phyloP scores from a whole-genome alignment of 306 rosid species.

The Mucuna pruriens region DNA sequence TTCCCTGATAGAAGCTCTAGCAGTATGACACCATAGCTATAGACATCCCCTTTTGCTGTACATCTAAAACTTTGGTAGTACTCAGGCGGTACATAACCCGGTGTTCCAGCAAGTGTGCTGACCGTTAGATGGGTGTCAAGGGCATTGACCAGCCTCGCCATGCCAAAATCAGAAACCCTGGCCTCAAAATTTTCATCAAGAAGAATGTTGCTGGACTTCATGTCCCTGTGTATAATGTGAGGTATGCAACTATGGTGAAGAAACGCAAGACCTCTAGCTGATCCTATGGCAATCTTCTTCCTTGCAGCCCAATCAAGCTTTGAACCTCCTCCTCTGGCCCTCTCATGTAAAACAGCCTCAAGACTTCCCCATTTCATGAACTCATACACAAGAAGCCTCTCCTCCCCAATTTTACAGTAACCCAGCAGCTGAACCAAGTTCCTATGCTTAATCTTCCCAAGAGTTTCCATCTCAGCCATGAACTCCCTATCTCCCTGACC shows the following conservation, averaged over 20 bases:
- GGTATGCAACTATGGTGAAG: conserved; percentile 89
- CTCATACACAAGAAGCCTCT: conserved; percentile 88
- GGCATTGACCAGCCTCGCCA: conserved; percentile 85
- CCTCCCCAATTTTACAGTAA: conserved; percentile 82
- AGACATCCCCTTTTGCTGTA: conserved; percentile 84
- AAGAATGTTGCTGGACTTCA: conserved; percentile 89
- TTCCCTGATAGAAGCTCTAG: conserved; percentile 79
- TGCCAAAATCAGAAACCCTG: conserved; percentile 84
- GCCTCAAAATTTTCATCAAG: conserved; percentile 82
- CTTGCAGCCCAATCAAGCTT: conserved; percentile 71
- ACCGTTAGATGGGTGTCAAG: conserved; percentile 84
- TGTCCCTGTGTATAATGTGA: conserved; percentile 84
- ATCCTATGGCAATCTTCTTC: conserved; percentile 75
- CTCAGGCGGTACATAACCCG: conserved; percentile 89
- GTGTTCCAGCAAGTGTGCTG: conserved; percentile 85
- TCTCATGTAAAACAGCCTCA: conserved; percentile 75
- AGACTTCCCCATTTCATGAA: conserved; percentile 88
- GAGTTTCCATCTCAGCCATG: conserved; percentile 92
- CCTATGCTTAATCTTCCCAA: conserved; percentile 82
- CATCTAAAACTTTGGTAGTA: conserved; percentile 87
- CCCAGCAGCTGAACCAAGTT: conserved; percentile 79
- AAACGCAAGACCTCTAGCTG: conserved; percentile 87
- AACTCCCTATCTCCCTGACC: conserved; percentile 90
- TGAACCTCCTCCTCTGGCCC: conserved; percentile 46
- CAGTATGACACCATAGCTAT: conserved; percentile 78